Base-by-base conservation (phyloP, 345 rosid species). In the Acer negundo region DNA sequence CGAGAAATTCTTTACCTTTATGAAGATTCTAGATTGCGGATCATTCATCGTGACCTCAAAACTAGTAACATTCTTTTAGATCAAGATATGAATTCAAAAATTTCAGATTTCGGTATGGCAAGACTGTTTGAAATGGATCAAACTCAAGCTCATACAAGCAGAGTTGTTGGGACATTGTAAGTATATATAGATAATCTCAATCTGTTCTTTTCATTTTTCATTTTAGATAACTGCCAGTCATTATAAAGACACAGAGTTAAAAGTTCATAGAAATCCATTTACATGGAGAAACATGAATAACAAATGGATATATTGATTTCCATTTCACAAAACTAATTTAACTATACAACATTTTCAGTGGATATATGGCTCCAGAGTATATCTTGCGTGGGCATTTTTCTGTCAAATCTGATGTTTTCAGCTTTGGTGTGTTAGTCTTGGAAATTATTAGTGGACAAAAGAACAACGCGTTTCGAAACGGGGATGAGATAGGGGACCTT, bases 401-500 rank as follows among this genome's bases (percentile, higher is more conserved):
- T 0, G 72, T 76, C 0, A 82, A 80, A 31, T 75, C 84, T 3
- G 84, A 85, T 40, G 86, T 82, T 1, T 85, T 69, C 44, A 82
- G 84, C n/a, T 85, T 78, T 0, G 86, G 88, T 0, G 84, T 85
- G 23, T 49, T 85, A 2, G 49, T 80, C 35, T 63, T 78, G 15
- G 84, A 85, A 55, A 85, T 85, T 23, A 23, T 82, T 15, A 80
- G 77, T 10, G 84, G 88, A 12, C 76, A 79, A 15, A 80, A 16
- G 20, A 82, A 69, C 26, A 69, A 9, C 12, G 4, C 8, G 12
- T 75, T 72, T 2, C 22, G 46, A 0, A 19, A 24, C 1, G 71
- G 67, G 6, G 79, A 76, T 0, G 72, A 28, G 0, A 44, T 13
- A 4, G 81, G 40, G 63, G 63, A 77, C 40, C 80, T 85, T 13